Conservation (phyloP, 176 grass and related monocot species). For the Raddia distichophylla region DNA sequence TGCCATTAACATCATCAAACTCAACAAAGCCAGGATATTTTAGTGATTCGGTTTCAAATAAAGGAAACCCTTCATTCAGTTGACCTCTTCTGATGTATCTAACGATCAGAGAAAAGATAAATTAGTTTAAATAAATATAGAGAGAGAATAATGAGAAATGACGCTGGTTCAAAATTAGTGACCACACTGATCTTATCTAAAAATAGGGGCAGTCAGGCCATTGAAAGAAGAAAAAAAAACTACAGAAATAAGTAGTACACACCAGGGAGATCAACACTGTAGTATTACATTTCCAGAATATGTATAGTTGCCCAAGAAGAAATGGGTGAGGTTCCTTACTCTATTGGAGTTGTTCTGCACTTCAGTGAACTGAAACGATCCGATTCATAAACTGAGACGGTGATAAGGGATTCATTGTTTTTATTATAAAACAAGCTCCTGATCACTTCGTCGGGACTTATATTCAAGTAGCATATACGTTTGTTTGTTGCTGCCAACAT, state of each 20-base stretch:
- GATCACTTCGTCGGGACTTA: conserved; percentile 77
- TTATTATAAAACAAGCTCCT: conserved; percentile 83
- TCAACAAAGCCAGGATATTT: conserved; percentile 89
- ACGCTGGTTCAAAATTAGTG: not conserved
- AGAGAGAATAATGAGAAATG: not conserved
- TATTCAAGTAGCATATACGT: conserved; percentile 86
- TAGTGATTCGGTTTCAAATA: conserved; percentile 78
- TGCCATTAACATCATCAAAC: conserved; percentile 87
- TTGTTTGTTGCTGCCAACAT: conserved; percentile 72
- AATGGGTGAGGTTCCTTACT: conserved; percentile 55
- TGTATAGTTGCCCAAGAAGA: conserved; percentile 10
- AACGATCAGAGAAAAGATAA: not conserved
- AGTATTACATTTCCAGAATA: conserved; percentile 18
- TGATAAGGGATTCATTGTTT: conserved; percentile 72
- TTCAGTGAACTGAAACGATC: conserved; percentile 78
- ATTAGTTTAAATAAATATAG: not conserved
- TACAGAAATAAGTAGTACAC: not conserved
- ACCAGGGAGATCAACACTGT: conserved; percentile 10
- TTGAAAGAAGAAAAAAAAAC: not conserved
- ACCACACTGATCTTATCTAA: conserved; percentile 15
- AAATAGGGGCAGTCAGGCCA: not conserved
- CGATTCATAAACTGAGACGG: conserved; percentile 75
- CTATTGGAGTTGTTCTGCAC: conserved; percentile 82
- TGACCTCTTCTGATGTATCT: conserved; percentile 74
- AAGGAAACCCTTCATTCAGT: conserved; percentile 62